Evolutionary conservation across 2,329 filamentous ascomycete genomes (phyloP), one percentile per base, ranked within the genome.

Genomic region (Cercospora sp.): DNA sequence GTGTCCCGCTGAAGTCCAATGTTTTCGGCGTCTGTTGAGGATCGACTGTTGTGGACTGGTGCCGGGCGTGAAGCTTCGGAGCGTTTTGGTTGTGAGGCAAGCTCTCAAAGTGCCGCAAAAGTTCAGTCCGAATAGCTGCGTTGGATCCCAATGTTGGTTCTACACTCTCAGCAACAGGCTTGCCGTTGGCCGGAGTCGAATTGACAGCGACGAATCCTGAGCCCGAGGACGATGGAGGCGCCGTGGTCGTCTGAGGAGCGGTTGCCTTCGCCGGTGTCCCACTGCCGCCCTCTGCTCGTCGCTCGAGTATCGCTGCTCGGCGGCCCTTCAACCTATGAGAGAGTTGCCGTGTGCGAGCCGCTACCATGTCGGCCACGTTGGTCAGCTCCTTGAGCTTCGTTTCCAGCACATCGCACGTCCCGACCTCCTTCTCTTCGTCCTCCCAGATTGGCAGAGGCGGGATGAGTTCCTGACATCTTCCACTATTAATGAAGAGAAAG

Each of bases 341-440:
- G 18, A 97, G 85, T 78, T 94, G 91, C 45, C 92, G 86, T 12
- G 92, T 89, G 71, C 89, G 84, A 58, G 88, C 89, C 70, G 89
- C 89, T 12, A 91, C 89, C 85, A 80, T 72, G 76, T 96, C 93
- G 3, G 93, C 92, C 75, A 90, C 88, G 76, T 92, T 92, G 73
- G 91, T 93, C 53, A 97, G 86, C 72, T 91, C 86, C 43, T 88
- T 87, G 40, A 96, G 82, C 70, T 92, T 90, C 78, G 90, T 88
- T 79, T 97, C 92, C 30, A 97, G 80, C 61, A 96, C 94, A 74
- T 95, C 92, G 74, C 96, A 82, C 0, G 92, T 94, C 12, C 89
- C 92, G 43, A 96, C 80, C 77, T 97, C 93, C 72, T 93, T 92
- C 77, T 90, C 88, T 80, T 97, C 93, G 76, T 97, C 93, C 76